A percentile compares a stretch with the other conserved stretches of the same genome.
Conservation (phyloP, 257 asterid genomes). For the Knoxia roxburghii region DNA sequence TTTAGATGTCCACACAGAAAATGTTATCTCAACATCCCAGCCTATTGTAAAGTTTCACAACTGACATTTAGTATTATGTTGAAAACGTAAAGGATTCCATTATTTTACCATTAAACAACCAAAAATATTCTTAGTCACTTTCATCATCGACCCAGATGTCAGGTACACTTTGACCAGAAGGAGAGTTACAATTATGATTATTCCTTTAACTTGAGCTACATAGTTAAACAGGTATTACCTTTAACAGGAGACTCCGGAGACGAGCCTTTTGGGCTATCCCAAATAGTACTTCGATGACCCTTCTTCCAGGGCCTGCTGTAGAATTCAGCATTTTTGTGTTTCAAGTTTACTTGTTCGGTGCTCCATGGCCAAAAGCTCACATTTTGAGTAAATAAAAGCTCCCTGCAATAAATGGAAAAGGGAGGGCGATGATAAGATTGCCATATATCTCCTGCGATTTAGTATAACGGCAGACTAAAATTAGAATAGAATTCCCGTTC, state of each 20-base stretch:
- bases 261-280: constrained; percentile 39
- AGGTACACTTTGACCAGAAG: not conserved
- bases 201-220: not conserved
- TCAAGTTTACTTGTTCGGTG: constrained; percentile 26
- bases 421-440: not conserved
- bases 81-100: not conserved
- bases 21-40: not conserved
- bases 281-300: constrained; percentile 31
- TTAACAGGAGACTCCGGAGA: constrained; percentile 42
- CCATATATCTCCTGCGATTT: not conserved
- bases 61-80: too few relatives aligned
- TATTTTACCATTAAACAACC: not conserved
- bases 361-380: constrained; percentile 35
- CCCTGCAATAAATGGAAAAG: constrained; percentile 22
- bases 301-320: constrained; percentile 42
- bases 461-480: not conserved
- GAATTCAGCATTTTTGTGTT: constrained; percentile 57
- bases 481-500: not conserved
- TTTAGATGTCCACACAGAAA: not conserved
- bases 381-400: constrained; percentile 29
- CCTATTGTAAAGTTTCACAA: not conserved
- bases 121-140: not conserved
- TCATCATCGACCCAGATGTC: not conserved
- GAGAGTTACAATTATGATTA: not conserved
- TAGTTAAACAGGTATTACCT: constrained; percentile 33